Percentiles rank a stretch among this genome's conserved stretches.
These are phyloP conservation scores for Xerocomus spinulosus DNA, from an alignment of 768 basidiomycete species.

Conservation along the genomic window DNA sequence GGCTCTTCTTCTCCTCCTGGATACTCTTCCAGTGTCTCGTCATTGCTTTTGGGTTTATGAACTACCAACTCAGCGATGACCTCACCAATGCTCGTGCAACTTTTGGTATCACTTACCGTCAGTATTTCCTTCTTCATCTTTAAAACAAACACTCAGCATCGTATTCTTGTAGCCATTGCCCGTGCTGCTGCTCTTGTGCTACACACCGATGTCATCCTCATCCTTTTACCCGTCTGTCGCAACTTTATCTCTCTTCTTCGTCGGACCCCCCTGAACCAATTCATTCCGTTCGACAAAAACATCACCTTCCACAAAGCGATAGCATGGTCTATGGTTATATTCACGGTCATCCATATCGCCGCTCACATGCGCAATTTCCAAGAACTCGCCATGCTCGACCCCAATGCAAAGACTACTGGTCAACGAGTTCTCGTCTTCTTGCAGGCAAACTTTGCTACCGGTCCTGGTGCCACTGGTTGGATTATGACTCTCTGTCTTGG, in stretches of 20 bases:
- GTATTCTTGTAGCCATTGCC: slow-evolving; percentile 59
- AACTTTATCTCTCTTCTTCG: slow-evolving; percentile 90
- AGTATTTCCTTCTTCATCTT: slow-evolving; percentile 19
- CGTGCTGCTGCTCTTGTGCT: slow-evolving; percentile 85
- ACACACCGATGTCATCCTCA: slow-evolving; percentile 88
- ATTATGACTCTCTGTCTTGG: slow-evolving; percentile 73
- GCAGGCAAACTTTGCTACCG: slow-evolving; percentile 72
- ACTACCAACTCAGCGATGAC: slow-evolving; percentile 82
- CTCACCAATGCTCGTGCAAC: slow-evolving; percentile 54
- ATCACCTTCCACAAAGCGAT: slow-evolving; percentile 88
- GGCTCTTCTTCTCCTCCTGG: slow-evolving; percentile 77
- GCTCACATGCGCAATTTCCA: slow-evolving; percentile 88
- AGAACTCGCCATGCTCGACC: slow-evolving; percentile 54
- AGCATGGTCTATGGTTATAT: slow-evolving; percentile 84
- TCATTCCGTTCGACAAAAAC: slow-evolving; percentile 93
- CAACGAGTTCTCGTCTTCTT: slow-evolving; percentile 69
- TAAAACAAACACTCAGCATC: not conserved
- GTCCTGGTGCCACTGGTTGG: slow-evolving; percentile 83
- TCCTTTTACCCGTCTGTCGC: slow-evolving; percentile 91
- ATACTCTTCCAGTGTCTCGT: slow-evolving; percentile 78
- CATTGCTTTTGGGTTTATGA: slow-evolving; percentile 66
- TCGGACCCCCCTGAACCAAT: slow-evolving; percentile 74
- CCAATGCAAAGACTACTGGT: slow-evolving; percentile 48
- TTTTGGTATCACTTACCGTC: slow-evolving; percentile 79
- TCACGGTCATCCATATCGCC: slow-evolving; percentile 67